Conservation (phyloP, 176 grass and related monocot species). For the Zea mays region Zm-B73-REFERENCE-NAM-5.0 NC_050099.1:177932501-177933000, state of each 20-base stretch:
- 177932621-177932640: slow-evolving; percentile 45
- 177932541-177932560: slow-evolving; percentile 2
- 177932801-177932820: slow-evolving; percentile 12
- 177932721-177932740: slow-evolving; percentile 24
- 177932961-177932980: background rate
- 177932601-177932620: background rate
- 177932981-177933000: too few relatives aligned
- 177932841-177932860: background rate
- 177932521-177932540: slow-evolving; percentile 32
- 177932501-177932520: background rate
- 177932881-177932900: background rate
- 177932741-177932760: slow-evolving; percentile 27
- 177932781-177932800: slow-evolving; percentile 56
- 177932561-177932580: background rate
- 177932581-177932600: slow-evolving; percentile 19
- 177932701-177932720: background rate
- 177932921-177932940: background rate
- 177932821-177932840: background rate
- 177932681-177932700: slow-evolving; percentile 37
- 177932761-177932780: slow-evolving; percentile 41
- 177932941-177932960: slow-evolving; percentile 1
- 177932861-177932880: background rate
- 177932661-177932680: slow-evolving; percentile 51
- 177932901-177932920: slow-evolving; percentile 15
- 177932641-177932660: slow-evolving; percentile 51